Conservation (phyloP, 306 rosid species). For the Dryas drummondii region DNA sequence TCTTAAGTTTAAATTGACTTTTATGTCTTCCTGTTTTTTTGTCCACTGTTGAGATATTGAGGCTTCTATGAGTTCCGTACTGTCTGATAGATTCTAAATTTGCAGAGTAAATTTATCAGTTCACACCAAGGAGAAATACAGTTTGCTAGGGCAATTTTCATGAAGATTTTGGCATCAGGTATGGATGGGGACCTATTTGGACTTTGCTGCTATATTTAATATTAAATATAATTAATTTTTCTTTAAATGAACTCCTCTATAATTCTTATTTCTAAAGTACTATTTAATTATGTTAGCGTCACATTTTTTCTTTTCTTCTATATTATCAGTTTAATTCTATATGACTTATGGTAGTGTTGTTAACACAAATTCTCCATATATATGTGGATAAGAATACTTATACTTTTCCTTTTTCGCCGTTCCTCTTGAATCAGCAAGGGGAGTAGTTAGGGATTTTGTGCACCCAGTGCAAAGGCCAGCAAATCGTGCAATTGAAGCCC, state of each 20-base stretch:
- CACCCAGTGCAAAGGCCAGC: slow-evolving; percentile 30
- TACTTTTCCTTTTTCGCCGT: background rate
- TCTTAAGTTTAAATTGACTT: background rate
- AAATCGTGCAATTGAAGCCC: slow-evolving; percentile 12
- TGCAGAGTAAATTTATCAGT: slow-evolving; percentile 47
- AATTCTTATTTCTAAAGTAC: no score
- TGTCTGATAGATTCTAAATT: slow-evolving; percentile 6
- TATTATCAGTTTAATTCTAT: background rate
- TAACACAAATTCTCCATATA: no score
- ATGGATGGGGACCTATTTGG: slow-evolving; percentile 13
- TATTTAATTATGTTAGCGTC: background rate
- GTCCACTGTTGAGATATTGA: background rate
- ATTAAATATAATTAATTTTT: no score
- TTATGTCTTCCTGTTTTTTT: background rate
- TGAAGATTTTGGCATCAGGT: slow-evolving; percentile 41
- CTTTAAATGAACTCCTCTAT: no score
- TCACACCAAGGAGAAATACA: slow-evolving; percentile 43
- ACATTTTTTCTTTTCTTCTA: background rate
- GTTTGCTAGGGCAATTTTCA: slow-evolving; percentile 33
- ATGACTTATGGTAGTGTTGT: background rate
- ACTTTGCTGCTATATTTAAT: background rate
- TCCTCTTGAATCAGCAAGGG: slow-evolving; percentile 32
- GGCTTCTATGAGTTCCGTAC: background rate
- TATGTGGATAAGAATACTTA: background rate
- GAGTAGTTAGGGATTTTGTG: slow-evolving; percentile 28